phyloP scores from a whole-genome alignment of 768 basidiomycete genomes.

The Rhodotorula toruloides region DNA sequence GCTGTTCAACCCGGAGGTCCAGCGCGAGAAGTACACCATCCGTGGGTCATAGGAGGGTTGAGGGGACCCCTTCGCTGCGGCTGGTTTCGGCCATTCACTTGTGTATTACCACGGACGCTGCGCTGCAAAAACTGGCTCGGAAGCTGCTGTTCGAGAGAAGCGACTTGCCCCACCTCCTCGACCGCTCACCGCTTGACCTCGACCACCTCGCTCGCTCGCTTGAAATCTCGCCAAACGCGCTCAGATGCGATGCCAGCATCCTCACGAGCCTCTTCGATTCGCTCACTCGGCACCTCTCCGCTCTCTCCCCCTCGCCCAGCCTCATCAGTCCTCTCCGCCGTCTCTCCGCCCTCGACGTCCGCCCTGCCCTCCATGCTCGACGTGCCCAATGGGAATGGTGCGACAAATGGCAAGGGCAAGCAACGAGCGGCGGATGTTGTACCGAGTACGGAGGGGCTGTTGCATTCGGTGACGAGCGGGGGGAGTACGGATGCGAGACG shows the following conservation, averaged over 20 bases:
- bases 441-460: constrained; percentile 9
- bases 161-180: too few relatives aligned
- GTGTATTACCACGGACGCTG: too few relatives aligned
- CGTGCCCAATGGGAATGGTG: not conserved
- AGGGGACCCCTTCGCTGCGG: too few relatives aligned
- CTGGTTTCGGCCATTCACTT: too few relatives aligned
- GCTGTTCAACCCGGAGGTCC: constrained; percentile 37
- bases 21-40: constrained; percentile 34
- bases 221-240: too few relatives aligned
- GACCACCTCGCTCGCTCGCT: too few relatives aligned
- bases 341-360: not conserved
- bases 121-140: too few relatives aligned
- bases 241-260: too few relatives aligned
- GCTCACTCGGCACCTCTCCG: not conserved
- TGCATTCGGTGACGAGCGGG: not conserved
- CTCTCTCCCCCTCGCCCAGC: not conserved
- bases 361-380: not conserved
- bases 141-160: too few relatives aligned
- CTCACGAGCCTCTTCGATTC: not conserved
- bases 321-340: constrained; percentile 3
- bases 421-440: constrained; percentile 25
- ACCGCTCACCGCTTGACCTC: too few relatives aligned
- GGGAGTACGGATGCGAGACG: not conserved
- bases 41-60: too few relatives aligned
- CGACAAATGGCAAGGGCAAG: constrained; percentile 13